Evolutionary conservation across 1,139 yeast species (phyloP).

Genomic region (Pichia inconspicua): DNA sequence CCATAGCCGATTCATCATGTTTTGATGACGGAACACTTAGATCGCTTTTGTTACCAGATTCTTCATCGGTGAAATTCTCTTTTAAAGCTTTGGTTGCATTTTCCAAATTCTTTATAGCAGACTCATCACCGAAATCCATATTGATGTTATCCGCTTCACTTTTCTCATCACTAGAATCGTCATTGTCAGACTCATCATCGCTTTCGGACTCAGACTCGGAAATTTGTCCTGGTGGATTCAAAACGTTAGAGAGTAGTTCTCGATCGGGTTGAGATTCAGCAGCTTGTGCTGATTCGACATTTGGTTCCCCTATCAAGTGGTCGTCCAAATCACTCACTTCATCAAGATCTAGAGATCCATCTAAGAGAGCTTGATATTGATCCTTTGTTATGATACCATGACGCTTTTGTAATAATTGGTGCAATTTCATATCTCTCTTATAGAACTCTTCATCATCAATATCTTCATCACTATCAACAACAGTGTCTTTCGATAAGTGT

Average conservation of each 20-base stretch:
- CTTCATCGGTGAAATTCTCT: conserved; percentile 8
- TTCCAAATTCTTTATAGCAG: conserved; percentile 14
- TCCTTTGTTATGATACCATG: conserved; percentile 28
- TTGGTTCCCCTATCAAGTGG: conserved; percentile 12
- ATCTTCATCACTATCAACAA: conserved; percentile 61
- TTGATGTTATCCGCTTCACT: conserved; percentile 8
- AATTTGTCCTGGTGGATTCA: neutral
- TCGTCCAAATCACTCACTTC: conserved; percentile 12
- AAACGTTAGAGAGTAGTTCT: neutral
- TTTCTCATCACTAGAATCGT: conserved; percentile 3
- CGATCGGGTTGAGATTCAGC: conserved; percentile 5
- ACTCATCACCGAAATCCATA: neutral
- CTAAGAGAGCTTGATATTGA: conserved; percentile 23
- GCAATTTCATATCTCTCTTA: conserved; percentile 48
- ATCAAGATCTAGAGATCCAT: conserved; percentile 10
- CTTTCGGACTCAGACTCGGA: neutral
- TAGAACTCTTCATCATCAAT: conserved; percentile 46
- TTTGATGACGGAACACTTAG: too few relatives aligned
- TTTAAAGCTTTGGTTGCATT: neutral
- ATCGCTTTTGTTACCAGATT: neutral
- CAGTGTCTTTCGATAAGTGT: conserved; percentile 43
- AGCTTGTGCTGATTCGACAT: conserved; percentile 2
- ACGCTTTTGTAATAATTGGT: conserved; percentile 31
- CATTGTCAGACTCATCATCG: conserved; percentile 4
- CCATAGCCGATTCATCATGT: neutral